These are phyloP conservation scores for Chenopodium formosanum DNA, from an alignment of 148 eudicot genomes.

Conservation along the genomic window DNA sequence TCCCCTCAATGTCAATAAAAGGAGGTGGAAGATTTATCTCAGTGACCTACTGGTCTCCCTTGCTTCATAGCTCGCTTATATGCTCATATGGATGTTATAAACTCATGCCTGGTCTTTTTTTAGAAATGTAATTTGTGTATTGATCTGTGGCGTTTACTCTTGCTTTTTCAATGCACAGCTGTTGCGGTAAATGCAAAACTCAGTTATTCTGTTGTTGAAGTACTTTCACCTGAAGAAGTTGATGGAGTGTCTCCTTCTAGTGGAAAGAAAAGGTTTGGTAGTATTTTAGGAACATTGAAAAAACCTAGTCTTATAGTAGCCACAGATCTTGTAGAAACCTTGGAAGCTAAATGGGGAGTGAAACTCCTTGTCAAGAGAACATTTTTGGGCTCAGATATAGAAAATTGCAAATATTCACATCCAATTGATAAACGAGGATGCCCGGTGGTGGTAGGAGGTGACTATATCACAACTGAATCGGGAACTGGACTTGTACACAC, in stretches of 20 bases:
- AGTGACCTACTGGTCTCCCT: not conserved
- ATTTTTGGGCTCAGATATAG: conserved; percentile 75
- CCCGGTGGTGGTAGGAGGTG: conserved; percentile 91
- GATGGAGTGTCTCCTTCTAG: conserved; percentile 43
- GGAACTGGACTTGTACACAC: conserved; percentile 99
- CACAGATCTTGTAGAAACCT: conserved; percentile 68
- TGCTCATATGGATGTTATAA: not conserved
- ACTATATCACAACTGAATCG: conserved; percentile 98
- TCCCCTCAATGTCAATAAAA: not conserved
- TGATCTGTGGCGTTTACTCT: conserved; percentile 9
- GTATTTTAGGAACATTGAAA: conserved; percentile 42
- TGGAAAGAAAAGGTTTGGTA: conserved; percentile 54
- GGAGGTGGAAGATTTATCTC: not conserved
- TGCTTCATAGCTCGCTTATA: not conserved
- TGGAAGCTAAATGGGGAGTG: conserved; percentile 85
- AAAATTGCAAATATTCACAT: conserved; percentile 82
- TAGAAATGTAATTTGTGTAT: conserved; percentile 2
- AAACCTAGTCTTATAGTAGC: conserved; percentile 68
- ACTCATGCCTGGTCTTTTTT: not conserved
- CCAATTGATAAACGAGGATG: conserved; percentile 79
- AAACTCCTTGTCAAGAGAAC: conserved; percentile 68
- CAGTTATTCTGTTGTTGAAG: conserved; percentile 76
- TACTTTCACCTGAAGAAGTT: conserved; percentile 41
- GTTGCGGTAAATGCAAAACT: conserved; percentile 96
- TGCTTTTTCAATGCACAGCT: conserved; percentile 45